phyloP scores from a whole-genome alignment of 2,329 filamentous ascomycete species.

The Clonostachys solani region DNA sequence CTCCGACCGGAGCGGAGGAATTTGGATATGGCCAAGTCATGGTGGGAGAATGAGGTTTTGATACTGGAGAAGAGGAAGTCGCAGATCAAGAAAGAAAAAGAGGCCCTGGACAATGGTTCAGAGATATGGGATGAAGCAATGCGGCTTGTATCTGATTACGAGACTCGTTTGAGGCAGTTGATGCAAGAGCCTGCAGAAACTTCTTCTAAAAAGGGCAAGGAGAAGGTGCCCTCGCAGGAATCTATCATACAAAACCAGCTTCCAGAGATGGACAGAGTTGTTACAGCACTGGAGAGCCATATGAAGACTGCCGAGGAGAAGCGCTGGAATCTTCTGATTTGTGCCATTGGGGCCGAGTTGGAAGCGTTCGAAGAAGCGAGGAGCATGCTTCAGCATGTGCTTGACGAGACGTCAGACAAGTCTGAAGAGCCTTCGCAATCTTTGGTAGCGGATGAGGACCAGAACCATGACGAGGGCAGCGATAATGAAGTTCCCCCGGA shows the following conservation, averaged over 20 bases:
- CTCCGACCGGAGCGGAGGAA: conserved; percentile 64
- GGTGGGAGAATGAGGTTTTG: conserved; percentile 63
- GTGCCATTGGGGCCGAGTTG: conserved; percentile 70
- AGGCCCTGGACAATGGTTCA: conserved; percentile 64
- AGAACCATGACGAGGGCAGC: conserved; percentile 14
- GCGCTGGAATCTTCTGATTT: conserved; percentile 72
- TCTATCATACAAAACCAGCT: conserved; percentile 41
- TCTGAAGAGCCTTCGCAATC: no score
- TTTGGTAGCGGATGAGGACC: no score
- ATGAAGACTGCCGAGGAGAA: conserved; percentile 52
- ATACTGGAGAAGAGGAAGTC: conserved; percentile 49
- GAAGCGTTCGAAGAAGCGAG: conserved; percentile 62
- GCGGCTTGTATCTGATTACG: conserved; percentile 57
- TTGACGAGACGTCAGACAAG: background rate
- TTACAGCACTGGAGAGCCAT: conserved; percentile 49
- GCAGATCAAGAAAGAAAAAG: conserved; percentile 55
- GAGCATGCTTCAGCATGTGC: conserved; percentile 40
- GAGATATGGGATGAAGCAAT: conserved; percentile 62
- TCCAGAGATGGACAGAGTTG: conserved; percentile 50
- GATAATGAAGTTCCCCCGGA: conserved; percentile 39
- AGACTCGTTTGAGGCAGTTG: conserved; percentile 53
- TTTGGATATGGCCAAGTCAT: conserved; percentile 64
- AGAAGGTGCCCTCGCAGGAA: conserved; percentile 21
- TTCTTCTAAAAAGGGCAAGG: conserved; percentile 18
- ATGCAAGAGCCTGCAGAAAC: conserved; percentile 31